Conservation (phyloP, 1,284 basidiomycete genomes). For the Leucoagaricus sp. region DNA sequence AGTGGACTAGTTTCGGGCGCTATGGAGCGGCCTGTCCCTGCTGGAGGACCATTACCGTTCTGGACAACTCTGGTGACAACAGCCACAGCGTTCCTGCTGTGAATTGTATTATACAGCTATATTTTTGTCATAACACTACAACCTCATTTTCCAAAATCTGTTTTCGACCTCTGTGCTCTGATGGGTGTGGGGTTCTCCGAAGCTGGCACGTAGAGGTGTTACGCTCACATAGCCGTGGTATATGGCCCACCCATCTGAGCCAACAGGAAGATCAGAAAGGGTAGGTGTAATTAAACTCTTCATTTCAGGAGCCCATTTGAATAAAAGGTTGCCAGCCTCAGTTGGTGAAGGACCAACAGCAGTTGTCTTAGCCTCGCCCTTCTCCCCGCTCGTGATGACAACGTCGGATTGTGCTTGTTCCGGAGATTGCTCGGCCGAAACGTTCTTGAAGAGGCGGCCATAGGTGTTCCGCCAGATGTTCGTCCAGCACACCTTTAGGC, state of each 20-base stretch:
- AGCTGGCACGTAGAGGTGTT: slow-evolving; percentile 72
- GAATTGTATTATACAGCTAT: too few species aligned
- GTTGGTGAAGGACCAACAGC: slow-evolving; percentile 18
- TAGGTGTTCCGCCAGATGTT: slow-evolving; percentile 78
- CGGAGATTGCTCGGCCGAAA: slow-evolving; percentile 24
- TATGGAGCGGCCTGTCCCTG: slow-evolving; percentile 9
- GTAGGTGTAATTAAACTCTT: slow-evolving; percentile 65
- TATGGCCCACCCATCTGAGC: slow-evolving; percentile 83
- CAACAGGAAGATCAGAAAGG: slow-evolving; percentile 60
- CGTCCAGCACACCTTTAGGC: slow-evolving; percentile 72
- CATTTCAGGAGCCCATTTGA: slow-evolving; percentile 85
- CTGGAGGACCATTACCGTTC: background rate
- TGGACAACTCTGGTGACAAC: slow-evolving; percentile 7
- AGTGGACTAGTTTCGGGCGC: slow-evolving; percentile 1
- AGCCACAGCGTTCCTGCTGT: background rate
- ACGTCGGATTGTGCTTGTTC: slow-evolving; percentile 6
- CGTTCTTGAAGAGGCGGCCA: slow-evolving; percentile 67
- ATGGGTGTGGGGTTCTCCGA: slow-evolving; percentile 56
- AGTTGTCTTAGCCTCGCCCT: background rate
- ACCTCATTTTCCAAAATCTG: slow-evolving; percentile 55
- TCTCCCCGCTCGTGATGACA: slow-evolving; percentile 13
- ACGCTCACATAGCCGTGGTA: slow-evolving; percentile 68
- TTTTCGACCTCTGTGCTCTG: slow-evolving; percentile 34
- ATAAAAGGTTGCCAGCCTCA: slow-evolving; percentile 51
- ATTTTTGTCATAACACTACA: slow-evolving; percentile 26